Evolutionary conservation across 345 rosid species (phyloP).

Genomic region (Eucalyptus caleyi): DNA sequence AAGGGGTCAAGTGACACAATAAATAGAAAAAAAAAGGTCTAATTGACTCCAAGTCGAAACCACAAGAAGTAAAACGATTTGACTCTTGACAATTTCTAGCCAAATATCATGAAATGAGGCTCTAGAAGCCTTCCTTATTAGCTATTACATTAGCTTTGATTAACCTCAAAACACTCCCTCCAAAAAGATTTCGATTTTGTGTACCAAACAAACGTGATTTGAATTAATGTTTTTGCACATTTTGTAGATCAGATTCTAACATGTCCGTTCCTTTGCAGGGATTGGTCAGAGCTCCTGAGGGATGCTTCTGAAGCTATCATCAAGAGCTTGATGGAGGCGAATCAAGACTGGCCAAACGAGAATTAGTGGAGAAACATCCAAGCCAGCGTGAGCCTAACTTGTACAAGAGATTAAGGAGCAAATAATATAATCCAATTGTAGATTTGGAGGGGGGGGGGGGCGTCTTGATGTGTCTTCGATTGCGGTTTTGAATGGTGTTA

Average conservation of each 20-base stretch:
- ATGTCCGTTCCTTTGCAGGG: conserved; percentile 8
- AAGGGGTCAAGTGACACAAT: not conserved
- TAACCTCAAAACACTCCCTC: not conserved
- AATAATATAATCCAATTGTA: not conserved
- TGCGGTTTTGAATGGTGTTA: not conserved
- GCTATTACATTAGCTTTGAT: not conserved
- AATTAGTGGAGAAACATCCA: not conserved
- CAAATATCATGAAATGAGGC: not conserved
- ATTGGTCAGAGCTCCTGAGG: conserved; percentile 64
- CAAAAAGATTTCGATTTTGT: not conserved
- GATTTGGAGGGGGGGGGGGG: not conserved
- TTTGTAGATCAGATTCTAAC: not conserved
- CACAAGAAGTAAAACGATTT: not conserved
- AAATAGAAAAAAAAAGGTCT: not conserved
- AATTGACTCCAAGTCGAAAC: not conserved
- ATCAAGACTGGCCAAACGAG: not conserved
- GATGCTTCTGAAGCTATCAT: conserved; percentile 54
- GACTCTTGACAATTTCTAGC: not conserved
- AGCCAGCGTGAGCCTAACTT: not conserved
- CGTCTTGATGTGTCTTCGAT: not conserved
- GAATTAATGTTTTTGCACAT: not conserved
- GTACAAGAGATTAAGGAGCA: not conserved
- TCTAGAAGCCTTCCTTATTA: not conserved
- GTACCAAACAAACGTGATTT: not conserved
- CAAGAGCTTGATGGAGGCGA: conserved; percentile 33